Evolutionary conservation across 257 asterid genomes (phyloP).

Genomic region (Striga asiatica): DNA sequence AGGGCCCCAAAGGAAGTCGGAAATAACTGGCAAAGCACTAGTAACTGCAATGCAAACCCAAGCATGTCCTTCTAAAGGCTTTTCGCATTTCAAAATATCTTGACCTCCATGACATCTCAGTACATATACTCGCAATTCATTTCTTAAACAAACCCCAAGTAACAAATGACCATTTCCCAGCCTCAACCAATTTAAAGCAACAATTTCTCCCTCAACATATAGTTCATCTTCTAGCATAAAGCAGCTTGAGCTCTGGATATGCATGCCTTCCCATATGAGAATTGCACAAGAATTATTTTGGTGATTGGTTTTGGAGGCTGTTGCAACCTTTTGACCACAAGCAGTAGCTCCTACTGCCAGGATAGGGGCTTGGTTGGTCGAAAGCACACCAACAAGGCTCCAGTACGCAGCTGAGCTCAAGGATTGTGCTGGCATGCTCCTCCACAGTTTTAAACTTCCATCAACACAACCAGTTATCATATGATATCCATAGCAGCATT

Average conservation of each 20-base stretch:
- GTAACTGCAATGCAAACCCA: conserved; percentile 72
- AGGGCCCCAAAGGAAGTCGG: conserved; percentile 88
- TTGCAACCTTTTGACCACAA: conserved; percentile 67
- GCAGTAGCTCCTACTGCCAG: conserved; percentile 44
- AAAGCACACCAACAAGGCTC: conserved; percentile 74
- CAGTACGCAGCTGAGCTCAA: conserved; percentile 39
- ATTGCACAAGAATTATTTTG: conserved; percentile 28
- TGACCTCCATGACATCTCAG: conserved; percentile 54
- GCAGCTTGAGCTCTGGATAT: conserved; percentile 46
- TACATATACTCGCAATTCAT: conserved; percentile 59
- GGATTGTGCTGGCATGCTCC: conserved; percentile 46
- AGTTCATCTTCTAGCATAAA: conserved; percentile 68
- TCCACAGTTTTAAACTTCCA: conserved; percentile 82
- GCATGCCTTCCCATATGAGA: conserved; percentile 74
- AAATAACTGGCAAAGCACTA: conserved; percentile 38
- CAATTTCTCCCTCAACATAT: conserved; percentile 50
- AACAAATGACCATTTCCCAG: conserved; percentile 70
- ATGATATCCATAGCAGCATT: conserved; percentile 59
- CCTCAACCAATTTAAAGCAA: conserved; percentile 60
- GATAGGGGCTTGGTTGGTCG: conserved; percentile 49
- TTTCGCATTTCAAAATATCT: conserved; percentile 42
- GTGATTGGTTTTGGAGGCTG: conserved; percentile 29
- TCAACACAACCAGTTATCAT: conserved; percentile 57
- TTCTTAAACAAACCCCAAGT: conserved; percentile 65
- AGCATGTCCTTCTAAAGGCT: conserved; percentile 36